Percentiles rank a stretch among this genome's conserved stretches.
Conservation (phyloP, 2,329 filamentous ascomycete species). For the Colletotrichum truncatum region DNA sequence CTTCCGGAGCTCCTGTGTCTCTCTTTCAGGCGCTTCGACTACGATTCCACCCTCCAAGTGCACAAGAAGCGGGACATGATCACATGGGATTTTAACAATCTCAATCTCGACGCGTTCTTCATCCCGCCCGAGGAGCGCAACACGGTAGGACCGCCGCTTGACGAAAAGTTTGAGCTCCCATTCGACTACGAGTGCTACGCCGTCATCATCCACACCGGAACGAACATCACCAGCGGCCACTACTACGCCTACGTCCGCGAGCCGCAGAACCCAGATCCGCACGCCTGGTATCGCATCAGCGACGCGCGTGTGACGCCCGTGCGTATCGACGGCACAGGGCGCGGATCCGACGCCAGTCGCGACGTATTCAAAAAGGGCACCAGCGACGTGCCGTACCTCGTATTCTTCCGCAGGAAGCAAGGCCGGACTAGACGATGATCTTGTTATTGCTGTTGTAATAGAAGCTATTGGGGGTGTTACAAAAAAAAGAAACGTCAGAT, state of each 20-base stretch:
- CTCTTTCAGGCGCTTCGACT: constrained; percentile 71
- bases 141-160: constrained; percentile 34
- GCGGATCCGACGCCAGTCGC: constrained; percentile 44
- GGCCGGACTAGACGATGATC: constrained; percentile 11
- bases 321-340: constrained; percentile 48
- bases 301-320: constrained; percentile 53
- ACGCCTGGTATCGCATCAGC: constrained; percentile 60
- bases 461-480: not conserved
- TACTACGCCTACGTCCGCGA: constrained; percentile 79
- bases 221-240: constrained; percentile 76
- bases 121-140: constrained; percentile 46
- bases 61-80: constrained; percentile 75
- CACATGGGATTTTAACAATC: constrained; percentile 78
- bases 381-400: constrained; percentile 55
- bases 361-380: constrained; percentile 48
- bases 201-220: constrained; percentile 80
- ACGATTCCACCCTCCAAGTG: constrained; percentile 39
- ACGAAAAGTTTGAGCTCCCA: constrained; percentile 58
- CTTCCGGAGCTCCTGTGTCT: constrained; percentile 83
- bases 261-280: constrained; percentile 52
- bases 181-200: constrained; percentile 88
- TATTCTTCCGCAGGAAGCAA: constrained; percentile 54
- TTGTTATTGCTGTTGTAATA: not conserved
- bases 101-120: constrained; percentile 62
- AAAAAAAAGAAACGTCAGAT: not conserved